These are phyloP conservation scores for Dentipellis sp. DNA, from an alignment of 768 basidiomycete species.

Conservation along the genomic window DNA sequence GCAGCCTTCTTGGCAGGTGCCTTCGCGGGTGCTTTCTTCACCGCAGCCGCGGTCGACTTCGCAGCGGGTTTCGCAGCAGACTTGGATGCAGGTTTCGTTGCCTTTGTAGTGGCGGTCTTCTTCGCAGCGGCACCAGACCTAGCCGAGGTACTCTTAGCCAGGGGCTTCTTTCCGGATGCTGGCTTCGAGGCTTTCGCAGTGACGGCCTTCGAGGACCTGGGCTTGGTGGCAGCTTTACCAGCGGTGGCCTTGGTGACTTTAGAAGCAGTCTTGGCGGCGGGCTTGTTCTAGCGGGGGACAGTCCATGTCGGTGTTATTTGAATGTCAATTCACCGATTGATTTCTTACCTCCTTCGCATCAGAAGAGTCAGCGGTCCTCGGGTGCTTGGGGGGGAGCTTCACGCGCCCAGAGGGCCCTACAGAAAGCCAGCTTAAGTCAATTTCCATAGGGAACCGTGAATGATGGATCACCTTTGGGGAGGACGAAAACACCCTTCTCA, in stretches of 20 bases:
- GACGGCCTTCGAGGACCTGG: slow-evolving; percentile 11
- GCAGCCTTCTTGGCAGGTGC: slow-evolving; percentile 16
- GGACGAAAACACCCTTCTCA: slow-evolving; percentile 73
- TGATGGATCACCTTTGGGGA: slow-evolving; percentile 69
- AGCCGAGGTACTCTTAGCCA: not conserved
- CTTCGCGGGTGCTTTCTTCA: slow-evolving; percentile 15
- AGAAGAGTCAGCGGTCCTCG: slow-evolving; percentile 31
- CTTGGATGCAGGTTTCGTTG: not conserved
- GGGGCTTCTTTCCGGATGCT: not conserved
- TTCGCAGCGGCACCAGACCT: slow-evolving; percentile 3
- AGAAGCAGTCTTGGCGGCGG: slow-evolving; percentile 16
- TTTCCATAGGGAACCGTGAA: not conserved
- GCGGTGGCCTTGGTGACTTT: slow-evolving; percentile 19
- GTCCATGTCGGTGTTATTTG: slow-evolving; percentile 3
- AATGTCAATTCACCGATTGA: slow-evolving; percentile 10
- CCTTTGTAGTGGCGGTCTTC: slow-evolving; percentile 4
- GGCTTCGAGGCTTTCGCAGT: slow-evolving; percentile 4
- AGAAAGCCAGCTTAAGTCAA: slow-evolving; percentile 1
- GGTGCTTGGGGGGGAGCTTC: slow-evolving; percentile 60
- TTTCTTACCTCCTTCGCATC: slow-evolving; percentile 52
- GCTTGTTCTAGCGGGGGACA: slow-evolving; percentile 25
- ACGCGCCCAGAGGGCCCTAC: slow-evolving; percentile 42
- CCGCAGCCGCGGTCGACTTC: not conserved
- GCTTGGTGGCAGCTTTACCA: slow-evolving; percentile 5
- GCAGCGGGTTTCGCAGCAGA: slow-evolving; percentile 5